These are phyloP conservation scores for Skeletonema potamos DNA, from an alignment of 108 stramenopile genomes.

Conservation along the genomic window DNA sequence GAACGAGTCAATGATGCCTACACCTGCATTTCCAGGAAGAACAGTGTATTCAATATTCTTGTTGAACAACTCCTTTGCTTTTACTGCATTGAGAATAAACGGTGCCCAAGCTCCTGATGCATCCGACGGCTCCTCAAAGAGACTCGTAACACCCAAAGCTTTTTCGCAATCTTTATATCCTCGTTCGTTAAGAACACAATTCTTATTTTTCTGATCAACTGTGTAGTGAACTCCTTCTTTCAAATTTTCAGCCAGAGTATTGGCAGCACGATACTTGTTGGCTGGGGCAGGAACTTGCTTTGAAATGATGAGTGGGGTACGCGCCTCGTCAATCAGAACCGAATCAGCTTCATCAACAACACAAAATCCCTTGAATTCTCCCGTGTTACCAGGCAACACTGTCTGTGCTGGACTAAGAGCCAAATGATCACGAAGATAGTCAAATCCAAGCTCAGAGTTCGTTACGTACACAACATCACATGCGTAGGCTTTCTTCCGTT, in stretches of 20 bases:
- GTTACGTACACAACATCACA: slow-evolving; percentile 95
- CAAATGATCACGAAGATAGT: slow-evolving; percentile 92
- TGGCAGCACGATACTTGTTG: slow-evolving; percentile 80
- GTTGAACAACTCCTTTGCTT: slow-evolving; percentile 93
- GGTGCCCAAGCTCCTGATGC: slow-evolving; percentile 87
- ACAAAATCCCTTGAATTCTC: slow-evolving; percentile 86
- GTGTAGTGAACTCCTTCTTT: slow-evolving; percentile 87
- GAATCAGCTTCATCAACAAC: slow-evolving; percentile 97
- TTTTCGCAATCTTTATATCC: slow-evolving; percentile 88
- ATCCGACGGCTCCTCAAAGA: slow-evolving; percentile 81
- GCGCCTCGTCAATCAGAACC: slow-evolving; percentile 95
- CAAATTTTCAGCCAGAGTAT: slow-evolving; percentile 76
- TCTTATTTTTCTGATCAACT: slow-evolving; percentile 93
- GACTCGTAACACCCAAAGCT: slow-evolving; percentile 78
- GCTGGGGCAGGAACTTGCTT: slow-evolving; percentile 87
- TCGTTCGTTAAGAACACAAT: slow-evolving; percentile 81
- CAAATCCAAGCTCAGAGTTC: slow-evolving; percentile 95
- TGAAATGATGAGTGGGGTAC: slow-evolving; percentile 95
- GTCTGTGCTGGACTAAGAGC: slow-evolving; percentile 77
- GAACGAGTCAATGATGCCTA: slow-evolving; percentile 94
- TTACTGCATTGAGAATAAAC: slow-evolving; percentile 87
- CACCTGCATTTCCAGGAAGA: slow-evolving; percentile 55
- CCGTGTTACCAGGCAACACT: slow-evolving; percentile 68
- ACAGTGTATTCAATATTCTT: slow-evolving; percentile 91
- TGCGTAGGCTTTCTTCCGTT: slow-evolving; percentile 84